phyloP scores from a whole-genome alignment of 257 asterid genomes.

The Scutellaria barbata region DNA sequence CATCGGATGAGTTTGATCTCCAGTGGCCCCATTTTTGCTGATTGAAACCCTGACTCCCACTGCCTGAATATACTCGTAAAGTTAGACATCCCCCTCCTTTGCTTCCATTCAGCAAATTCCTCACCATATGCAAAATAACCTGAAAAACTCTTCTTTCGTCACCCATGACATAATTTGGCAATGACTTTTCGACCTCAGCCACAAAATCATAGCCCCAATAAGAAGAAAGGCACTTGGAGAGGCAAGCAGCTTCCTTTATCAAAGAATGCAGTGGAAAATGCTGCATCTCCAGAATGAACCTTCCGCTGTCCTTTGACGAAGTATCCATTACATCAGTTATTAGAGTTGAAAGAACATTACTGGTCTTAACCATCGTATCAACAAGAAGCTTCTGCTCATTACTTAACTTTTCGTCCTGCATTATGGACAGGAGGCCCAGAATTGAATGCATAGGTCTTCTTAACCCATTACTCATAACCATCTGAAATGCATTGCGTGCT shows the following conservation, averaged over 20 bases:
- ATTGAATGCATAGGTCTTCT: constrained; percentile 95
- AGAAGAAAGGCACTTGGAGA: constrained; percentile 76
- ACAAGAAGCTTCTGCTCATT: constrained; percentile 68
- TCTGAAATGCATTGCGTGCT: constrained; percentile 80
- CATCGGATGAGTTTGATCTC: constrained; percentile 66
- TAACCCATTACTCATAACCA: constrained; percentile 82
- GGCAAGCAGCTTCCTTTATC: constrained; percentile 83
- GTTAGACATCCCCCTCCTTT: constrained; percentile 62
- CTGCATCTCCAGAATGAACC: constrained; percentile 66
- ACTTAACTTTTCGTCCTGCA: constrained; percentile 69
- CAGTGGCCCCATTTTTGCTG: constrained; percentile 69
- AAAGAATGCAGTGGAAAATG: constrained; percentile 67
- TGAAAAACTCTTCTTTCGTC: constrained; percentile 89
- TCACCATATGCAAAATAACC: constrained; percentile 84
- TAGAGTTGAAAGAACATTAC: constrained; percentile 72
- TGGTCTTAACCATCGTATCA: constrained; percentile 72
- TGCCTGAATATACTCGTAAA: constrained; percentile 56
- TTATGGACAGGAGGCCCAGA: constrained; percentile 69
- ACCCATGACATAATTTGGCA: constrained; percentile 87
- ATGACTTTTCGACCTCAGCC: constrained; percentile 69
- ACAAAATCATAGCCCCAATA: constrained; percentile 62
- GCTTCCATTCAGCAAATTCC: constrained; percentile 65
- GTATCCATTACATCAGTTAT: constrained; percentile 78
- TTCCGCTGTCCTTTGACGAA: constrained; percentile 60
- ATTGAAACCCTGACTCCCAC: constrained; percentile 60